Percentiles rank a stretch among this genome's conserved stretches.
Conservation (phyloP, 768 basidiomycete genomes). For the Russula earlei region DNA sequence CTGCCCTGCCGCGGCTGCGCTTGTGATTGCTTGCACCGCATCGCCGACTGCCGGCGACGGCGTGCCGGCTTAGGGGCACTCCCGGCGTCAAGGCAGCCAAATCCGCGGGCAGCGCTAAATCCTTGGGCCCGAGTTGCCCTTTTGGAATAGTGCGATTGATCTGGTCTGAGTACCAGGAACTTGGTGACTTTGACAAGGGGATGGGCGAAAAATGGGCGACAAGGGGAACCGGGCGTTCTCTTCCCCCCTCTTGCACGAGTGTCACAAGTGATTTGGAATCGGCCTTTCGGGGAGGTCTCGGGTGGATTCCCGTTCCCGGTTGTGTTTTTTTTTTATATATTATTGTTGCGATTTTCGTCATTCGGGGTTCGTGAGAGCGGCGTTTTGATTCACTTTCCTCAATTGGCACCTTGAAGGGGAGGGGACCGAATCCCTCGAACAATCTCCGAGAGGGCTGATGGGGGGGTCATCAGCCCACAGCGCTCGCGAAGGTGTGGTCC, state of each 20-base stretch:
- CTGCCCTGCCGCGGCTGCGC: no score
- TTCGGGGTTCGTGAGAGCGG: neutral
- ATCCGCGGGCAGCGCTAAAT: neutral
- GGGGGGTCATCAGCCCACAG: no score
- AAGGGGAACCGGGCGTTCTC: no score
- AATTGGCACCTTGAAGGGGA: conserved; percentile 11
- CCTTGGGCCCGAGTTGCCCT: conserved; percentile 11
- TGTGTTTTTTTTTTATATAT: neutral
- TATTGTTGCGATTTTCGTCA: neutral
- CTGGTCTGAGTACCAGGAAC: neutral
- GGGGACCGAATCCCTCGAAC: neutral
- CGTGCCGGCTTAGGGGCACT: neutral
- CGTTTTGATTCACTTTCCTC: conserved; percentile 7
- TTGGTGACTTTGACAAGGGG: neutral
- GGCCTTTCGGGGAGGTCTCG: neutral
- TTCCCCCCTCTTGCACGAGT: no score
- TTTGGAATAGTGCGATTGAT: conserved; percentile 13
- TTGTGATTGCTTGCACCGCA: no score
- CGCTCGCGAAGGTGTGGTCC: neutral
- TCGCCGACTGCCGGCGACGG: neutral
- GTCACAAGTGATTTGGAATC: neutral
- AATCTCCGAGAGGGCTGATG: no score
- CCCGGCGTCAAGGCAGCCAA: neutral
- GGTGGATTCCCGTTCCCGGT: neutral
- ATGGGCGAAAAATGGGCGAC: neutral